Conservation (phyloP, 1,139 yeast genomes). For the Nakaseomyces delphensis region DNA sequence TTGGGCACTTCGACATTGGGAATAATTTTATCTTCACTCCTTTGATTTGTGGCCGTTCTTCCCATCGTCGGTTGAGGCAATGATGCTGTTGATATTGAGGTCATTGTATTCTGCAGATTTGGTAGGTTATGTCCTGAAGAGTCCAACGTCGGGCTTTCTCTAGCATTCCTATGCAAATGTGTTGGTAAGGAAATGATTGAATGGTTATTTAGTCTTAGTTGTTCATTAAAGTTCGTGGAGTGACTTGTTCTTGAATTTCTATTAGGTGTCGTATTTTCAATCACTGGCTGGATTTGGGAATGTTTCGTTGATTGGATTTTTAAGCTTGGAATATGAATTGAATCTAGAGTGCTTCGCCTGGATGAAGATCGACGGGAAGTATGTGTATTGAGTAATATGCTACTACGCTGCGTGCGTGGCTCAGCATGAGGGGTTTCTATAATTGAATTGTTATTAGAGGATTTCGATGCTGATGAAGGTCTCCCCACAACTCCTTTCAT, state of each 20-base stretch:
- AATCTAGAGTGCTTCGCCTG: conserved; percentile 15
- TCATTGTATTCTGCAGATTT: conserved; percentile 6
- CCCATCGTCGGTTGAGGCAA: conserved; percentile 10
- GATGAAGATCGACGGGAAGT: conserved; percentile 17
- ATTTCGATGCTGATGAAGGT: no score
- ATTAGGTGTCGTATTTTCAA: conserved; percentile 3
- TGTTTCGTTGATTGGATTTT: conserved; percentile 29
- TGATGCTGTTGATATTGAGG: conserved; percentile 13
- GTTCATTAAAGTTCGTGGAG: conserved; percentile 3
- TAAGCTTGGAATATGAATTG: conserved; percentile 15
- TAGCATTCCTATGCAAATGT: conserved; percentile 5
- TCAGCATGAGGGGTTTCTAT: not conserved
- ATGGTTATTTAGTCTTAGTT: conserved; percentile 5
- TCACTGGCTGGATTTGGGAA: conserved; percentile 25
- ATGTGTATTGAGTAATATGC: conserved; percentile 17
- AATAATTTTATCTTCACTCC: not conserved
- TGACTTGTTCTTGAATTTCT: conserved; percentile 8
- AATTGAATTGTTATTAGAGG: not conserved
- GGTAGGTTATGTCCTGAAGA: conserved; percentile 2
- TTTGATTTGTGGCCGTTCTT: not conserved
- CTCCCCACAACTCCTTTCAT: not conserved
- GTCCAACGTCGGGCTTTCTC: conserved; percentile 1
- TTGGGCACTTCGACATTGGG: conserved; percentile 2
- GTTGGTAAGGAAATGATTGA: conserved; percentile 17
- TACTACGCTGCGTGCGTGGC: conserved; percentile 1